A percentile compares a stretch with the other conserved stretches of the same genome.
phyloP scores from a whole-genome alignment of 306 rosid species.

The Alnus glutinosa region DNA sequence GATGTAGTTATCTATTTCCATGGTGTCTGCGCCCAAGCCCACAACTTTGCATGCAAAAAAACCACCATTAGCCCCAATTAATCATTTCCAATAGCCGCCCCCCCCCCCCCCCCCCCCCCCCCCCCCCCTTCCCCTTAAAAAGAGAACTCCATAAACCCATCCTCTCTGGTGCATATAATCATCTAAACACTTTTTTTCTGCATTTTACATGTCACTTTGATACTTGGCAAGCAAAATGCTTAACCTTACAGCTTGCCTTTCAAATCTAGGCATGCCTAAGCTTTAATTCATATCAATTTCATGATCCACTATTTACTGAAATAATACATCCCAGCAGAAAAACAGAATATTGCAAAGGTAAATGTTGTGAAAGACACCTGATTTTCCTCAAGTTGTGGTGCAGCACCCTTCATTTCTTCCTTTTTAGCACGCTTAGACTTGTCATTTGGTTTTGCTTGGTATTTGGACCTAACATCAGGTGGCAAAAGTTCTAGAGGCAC shows the following conservation, averaged over 20 bases:
- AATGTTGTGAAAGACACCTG: conserved; percentile 54
- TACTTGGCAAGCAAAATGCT: neutral
- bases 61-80: no score
- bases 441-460: conserved; percentile 81
- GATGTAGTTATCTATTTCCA: neutral
- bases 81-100: neutral
- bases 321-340: neutral
- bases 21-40: no score
- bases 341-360: conserved; percentile 21
- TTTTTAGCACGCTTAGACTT: conserved; percentile 80
- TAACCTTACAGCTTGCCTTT: neutral
- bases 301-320: neutral
- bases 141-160: neutral
- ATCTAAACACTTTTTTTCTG: neutral
- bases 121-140: no score
- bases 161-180: neutral
- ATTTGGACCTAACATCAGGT: conserved; percentile 76
- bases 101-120: neutral
- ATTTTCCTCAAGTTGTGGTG: conserved; percentile 74
- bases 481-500: conserved; percentile 92
- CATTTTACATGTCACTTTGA: neutral
- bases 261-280: neutral
- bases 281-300: neutral
- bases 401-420: conserved; percentile 71
- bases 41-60: no score